phyloP scores from a whole-genome alignment of 345 rosid genomes.

The Diplotaxis tenuifolia region DNA sequence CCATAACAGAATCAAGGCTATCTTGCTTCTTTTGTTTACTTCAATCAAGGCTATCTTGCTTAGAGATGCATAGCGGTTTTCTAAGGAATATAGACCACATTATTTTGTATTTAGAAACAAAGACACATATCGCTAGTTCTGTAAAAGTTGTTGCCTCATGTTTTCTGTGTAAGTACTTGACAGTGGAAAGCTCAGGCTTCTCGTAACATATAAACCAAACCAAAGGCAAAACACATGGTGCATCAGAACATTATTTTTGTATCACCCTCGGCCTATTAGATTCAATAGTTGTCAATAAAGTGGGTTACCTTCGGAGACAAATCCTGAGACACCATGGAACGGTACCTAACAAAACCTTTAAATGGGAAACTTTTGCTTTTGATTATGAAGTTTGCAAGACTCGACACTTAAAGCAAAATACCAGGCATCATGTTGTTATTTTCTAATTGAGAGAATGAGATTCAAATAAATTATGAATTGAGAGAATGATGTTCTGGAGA shows the following conservation, averaged over 20 bases:
- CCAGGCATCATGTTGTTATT: constrained; percentile 64
- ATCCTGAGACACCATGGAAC: constrained; percentile 68
- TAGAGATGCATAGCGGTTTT: too few relatives aligned
- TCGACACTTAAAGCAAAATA: constrained; percentile 69
- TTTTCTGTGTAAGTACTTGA: constrained; percentile 43
- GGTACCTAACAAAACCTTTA: constrained; percentile 76
- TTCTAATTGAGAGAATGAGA: too few relatives aligned
- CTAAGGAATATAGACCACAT: background rate
- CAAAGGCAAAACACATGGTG: background rate
- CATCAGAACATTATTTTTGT: background rate
- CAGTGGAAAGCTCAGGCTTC: constrained; percentile 70
- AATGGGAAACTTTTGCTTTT: constrained; percentile 77
- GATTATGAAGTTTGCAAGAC: constrained; percentile 70
- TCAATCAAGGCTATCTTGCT: too few relatives aligned
- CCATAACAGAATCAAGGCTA: background rate
- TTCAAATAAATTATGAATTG: too few relatives aligned
- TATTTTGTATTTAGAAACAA: background rate
- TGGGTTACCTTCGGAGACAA: constrained; percentile 63
- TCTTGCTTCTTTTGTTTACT: too few relatives aligned
- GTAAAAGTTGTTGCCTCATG: background rate
- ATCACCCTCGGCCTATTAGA: background rate
- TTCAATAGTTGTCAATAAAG: background rate
- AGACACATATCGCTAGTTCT: background rate
- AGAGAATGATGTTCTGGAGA: too few relatives aligned
- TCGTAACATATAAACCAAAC: constrained; percentile 58